These are phyloP conservation scores for Fusarium abutilonis DNA, from an alignment of 2,329 filamentous ascomycete species.

Conservation along the genomic window DNA sequence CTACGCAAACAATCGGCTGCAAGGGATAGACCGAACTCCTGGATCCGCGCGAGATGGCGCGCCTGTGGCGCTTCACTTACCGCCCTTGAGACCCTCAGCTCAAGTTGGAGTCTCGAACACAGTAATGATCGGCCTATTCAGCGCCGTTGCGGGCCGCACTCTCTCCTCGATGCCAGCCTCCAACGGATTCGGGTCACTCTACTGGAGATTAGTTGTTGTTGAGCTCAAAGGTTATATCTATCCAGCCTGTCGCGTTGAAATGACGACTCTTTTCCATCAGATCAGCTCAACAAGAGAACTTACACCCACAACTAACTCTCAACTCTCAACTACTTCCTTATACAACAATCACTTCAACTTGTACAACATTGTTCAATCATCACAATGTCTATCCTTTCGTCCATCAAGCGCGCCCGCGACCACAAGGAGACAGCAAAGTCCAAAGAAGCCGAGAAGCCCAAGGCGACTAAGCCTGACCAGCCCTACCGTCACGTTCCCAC, in stretches of 20 bases:
- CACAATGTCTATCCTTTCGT: slow-evolving; percentile 67
- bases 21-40: neutral
- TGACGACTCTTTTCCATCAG: slow-evolving; percentile 7
- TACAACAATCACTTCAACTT: slow-evolving; percentile 2
- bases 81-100: slow-evolving; percentile 17
- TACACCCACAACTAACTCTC: neutral
- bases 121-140: slow-evolving; percentile 28
- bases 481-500: slow-evolving; percentile 70
- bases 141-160: slow-evolving; percentile 28
- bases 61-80: slow-evolving; percentile 31
- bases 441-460: slow-evolving; percentile 59
- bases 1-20: neutral
- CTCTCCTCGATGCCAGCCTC: slow-evolving; percentile 22
- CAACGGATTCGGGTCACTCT: slow-evolving; percentile 21
- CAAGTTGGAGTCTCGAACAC: slow-evolving; percentile 27
- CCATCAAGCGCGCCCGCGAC: slow-evolving; percentile 62
- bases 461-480: slow-evolving; percentile 51
- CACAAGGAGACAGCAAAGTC: slow-evolving; percentile 65
- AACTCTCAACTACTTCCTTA: neutral
- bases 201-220: slow-evolving; percentile 1
- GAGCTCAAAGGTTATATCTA: slow-evolving; percentile 23
- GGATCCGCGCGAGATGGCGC: slow-evolving; percentile 11
- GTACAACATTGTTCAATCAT: slow-evolving; percentile 1
- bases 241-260: slow-evolving; percentile 8
- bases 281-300: slow-evolving; percentile 7